phyloP scores from a whole-genome alignment of 2,329 filamentous ascomycete genomes.

The Phialophora tarda region DNA sequence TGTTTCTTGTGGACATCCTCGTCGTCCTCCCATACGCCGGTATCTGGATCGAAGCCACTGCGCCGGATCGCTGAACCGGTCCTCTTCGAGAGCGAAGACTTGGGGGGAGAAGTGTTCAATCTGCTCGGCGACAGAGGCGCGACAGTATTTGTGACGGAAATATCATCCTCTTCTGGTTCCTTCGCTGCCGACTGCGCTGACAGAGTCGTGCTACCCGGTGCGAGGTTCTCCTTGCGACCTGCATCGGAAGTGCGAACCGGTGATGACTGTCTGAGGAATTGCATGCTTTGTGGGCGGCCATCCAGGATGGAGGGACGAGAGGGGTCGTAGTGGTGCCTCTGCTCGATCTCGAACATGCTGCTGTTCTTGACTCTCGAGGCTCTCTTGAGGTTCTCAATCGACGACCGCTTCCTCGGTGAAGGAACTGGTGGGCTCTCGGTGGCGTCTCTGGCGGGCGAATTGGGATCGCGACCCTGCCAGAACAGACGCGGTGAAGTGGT shows the following conservation, averaged over 20 bases:
- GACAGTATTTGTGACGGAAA: constrained; percentile 34
- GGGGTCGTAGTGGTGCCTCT: constrained; percentile 91
- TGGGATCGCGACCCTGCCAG: constrained; percentile 79
- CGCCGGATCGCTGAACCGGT: constrained; percentile 53
- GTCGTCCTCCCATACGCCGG: constrained; percentile 69
- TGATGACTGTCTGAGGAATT: constrained; percentile 25
- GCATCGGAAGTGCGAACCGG: constrained; percentile 45
- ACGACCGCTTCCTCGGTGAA: constrained; percentile 79
- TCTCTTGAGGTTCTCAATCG: constrained; percentile 92
- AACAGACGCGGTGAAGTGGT: constrained; percentile 78
- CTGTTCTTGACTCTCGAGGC: constrained; percentile 97
- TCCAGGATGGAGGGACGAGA: constrained; percentile 77
- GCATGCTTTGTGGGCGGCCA: constrained; percentile 60
- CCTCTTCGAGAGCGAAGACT: constrained; percentile 82
- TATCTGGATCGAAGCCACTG: constrained; percentile 68
- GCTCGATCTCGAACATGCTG: constrained; percentile 92
- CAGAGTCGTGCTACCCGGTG: constrained; percentile 42
- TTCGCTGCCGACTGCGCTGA: constrained; percentile 53
- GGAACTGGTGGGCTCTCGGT: constrained; percentile 64
- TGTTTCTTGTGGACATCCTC: constrained; percentile 66
- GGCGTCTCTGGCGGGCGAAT: constrained; percentile 71
- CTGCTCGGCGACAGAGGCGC: constrained; percentile 65
- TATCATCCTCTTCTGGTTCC: constrained; percentile 15
- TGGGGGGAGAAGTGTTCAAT: constrained; percentile 77
- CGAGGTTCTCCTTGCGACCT: constrained; percentile 58